These are phyloP conservation scores for Forsythia viridissima DNA, from an alignment of 257 asterid species.

Conservation along the genomic window DNA sequence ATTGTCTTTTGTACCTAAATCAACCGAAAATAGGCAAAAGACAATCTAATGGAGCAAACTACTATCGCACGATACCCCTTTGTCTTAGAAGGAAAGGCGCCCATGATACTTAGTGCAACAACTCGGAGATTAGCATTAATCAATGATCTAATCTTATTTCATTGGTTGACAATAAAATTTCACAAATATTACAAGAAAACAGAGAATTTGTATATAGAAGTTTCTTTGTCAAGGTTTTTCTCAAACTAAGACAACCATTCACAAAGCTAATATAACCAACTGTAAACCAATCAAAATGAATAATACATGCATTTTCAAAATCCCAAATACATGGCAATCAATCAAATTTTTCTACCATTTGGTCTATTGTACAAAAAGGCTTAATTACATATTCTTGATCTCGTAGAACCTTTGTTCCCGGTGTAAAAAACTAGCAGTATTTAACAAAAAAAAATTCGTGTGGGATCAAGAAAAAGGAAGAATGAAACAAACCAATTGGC, in stretches of 20 bases:
- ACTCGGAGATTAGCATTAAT: too few relatives aligned
- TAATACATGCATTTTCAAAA: not conserved
- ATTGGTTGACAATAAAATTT: too few relatives aligned
- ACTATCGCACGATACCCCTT: too few relatives aligned
- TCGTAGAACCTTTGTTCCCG: not conserved
- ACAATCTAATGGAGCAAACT: too few relatives aligned
- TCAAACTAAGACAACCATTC: not conserved
- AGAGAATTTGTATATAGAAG: not conserved
- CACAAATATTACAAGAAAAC: not conserved
- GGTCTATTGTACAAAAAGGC: not conserved
- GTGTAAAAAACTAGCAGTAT: not conserved
- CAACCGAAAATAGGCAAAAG: too few relatives aligned
- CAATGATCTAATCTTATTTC: too few relatives aligned
- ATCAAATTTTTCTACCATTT: not conserved
- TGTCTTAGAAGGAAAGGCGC: too few relatives aligned
- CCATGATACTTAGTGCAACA: too few relatives aligned
- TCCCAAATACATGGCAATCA: not conserved
- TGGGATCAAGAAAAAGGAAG: not conserved
- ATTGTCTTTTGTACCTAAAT: too few relatives aligned
- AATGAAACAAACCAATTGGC: not conserved
- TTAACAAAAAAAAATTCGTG: not conserved
- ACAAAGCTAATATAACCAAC: not conserved
- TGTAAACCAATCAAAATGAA: not conserved
- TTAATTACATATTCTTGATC: not conserved
- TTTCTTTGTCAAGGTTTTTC: not conserved